Conservation (phyloP, 2,329 filamentous ascomycete genomes). For the Fusarium falciforme region DNA sequence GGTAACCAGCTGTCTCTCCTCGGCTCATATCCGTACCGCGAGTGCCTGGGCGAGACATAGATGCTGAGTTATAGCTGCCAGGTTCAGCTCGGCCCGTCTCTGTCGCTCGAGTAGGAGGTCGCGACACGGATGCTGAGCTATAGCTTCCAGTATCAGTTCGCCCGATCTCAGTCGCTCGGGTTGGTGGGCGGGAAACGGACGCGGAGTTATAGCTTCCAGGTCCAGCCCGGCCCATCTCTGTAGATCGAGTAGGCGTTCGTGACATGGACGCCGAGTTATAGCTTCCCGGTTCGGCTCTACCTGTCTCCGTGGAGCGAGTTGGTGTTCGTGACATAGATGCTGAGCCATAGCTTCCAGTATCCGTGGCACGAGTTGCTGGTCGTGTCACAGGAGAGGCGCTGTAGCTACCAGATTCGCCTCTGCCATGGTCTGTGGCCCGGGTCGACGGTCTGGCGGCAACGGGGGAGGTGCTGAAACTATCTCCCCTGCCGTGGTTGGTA, state of each 20-base stretch:
- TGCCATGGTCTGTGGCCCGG: constrained; percentile 23
- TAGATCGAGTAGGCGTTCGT: constrained; percentile 37
- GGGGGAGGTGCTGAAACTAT: constrained; percentile 44
- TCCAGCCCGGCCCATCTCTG: constrained; percentile 45
- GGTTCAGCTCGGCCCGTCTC: constrained; percentile 45
- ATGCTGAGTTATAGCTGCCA: constrained; percentile 31
- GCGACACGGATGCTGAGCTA: constrained; percentile 37
- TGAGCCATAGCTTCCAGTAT: constrained; percentile 35
- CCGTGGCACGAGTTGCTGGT: constrained; percentile 44
- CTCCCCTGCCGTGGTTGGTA: constrained; percentile 6
- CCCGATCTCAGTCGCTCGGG: constrained; percentile 35
- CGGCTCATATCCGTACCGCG: constrained; percentile 27
- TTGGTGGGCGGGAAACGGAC: constrained; percentile 38
- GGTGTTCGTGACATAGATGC: constrained; percentile 39
- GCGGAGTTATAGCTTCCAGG: constrained; percentile 37
- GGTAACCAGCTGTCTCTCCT: constrained; percentile 16
- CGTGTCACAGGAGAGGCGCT: constrained; percentile 56
- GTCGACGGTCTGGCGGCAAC: constrained; percentile 48
- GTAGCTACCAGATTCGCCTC: constrained; percentile 36
- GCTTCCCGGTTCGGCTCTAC: constrained; percentile 44
- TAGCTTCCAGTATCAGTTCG: constrained; percentile 46
- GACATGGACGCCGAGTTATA: constrained; percentile 41
- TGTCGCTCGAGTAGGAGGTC: constrained; percentile 38
- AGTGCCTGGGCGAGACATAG: constrained; percentile 28
- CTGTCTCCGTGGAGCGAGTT: constrained; percentile 31